Percentiles rank a stretch among this genome's conserved stretches.
These are phyloP conservation scores for Hagleromyces aurorensis DNA, from an alignment of 805 yeast genomes.

Conservation along the genomic window DNA sequence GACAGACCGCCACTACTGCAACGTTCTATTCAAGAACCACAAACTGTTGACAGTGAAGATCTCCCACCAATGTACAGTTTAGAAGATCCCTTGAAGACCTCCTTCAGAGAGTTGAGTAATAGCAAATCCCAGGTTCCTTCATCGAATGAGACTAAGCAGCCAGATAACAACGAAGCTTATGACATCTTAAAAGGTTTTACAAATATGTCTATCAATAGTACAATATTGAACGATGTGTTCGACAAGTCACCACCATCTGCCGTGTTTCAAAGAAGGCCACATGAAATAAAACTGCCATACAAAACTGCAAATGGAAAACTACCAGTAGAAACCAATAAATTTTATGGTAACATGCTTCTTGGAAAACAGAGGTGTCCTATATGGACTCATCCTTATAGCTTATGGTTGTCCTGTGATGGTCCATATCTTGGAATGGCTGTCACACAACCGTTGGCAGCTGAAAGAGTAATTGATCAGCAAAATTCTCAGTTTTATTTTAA, in stretches of 20 bases:
- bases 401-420: constrained; percentile 53
- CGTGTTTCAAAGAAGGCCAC: constrained; percentile 31
- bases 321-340: constrained; percentile 70
- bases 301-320: constrained; percentile 16
- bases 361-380: constrained; percentile 60
- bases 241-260: constrained; percentile 40
- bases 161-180: too few relatives aligned
- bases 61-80: too few relatives aligned
- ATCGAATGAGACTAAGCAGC: too few relatives aligned
- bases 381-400: constrained; percentile 77
- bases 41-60: too few relatives aligned
- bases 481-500: constrained; percentile 53
- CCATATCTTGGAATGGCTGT: constrained; percentile 53
- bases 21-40: too few relatives aligned
- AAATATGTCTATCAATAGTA: background rate
- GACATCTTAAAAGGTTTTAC: background rate
- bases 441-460: constrained; percentile 50
- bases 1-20: too few relatives aligned
- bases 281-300: constrained; percentile 24
- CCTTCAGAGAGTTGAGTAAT: too few relatives aligned
- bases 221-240: too few relatives aligned
- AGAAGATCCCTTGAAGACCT: too few relatives aligned
- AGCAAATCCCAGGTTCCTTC: too few relatives aligned
- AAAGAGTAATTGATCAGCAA: constrained; percentile 60
- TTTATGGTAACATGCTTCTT: constrained; percentile 64